Percentiles rank a stretch among this genome's conserved stretches.
phyloP scores from a whole-genome alignment of 306 rosid species.

The Medicago ruthenica region DNA sequence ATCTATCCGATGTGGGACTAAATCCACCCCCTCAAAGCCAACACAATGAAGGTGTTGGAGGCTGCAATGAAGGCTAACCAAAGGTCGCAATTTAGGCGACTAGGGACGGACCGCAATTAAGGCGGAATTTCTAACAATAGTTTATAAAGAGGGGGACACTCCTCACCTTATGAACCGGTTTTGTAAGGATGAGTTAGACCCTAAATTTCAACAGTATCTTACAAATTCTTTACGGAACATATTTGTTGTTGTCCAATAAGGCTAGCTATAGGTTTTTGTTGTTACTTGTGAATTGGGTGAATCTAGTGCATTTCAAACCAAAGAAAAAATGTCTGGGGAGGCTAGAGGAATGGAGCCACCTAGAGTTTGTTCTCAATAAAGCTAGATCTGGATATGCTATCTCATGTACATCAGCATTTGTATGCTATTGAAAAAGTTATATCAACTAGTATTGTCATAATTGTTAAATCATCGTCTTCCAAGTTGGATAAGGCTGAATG shows the following conservation, averaged over 20 bases:
- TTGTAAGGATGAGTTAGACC: no score
- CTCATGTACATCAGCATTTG: slow-evolving; percentile 30
- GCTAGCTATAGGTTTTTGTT: slow-evolving; percentile 2
- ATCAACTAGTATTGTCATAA: slow-evolving; percentile 18
- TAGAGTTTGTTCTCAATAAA: slow-evolving; percentile 25
- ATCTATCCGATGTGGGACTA: no score
- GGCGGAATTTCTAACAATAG: no score
- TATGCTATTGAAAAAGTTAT: slow-evolving; percentile 25
- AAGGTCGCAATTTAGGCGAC: no score
- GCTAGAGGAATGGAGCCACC: slow-evolving; percentile 25
- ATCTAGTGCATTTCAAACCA: slow-evolving; percentile 38
- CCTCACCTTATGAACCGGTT: no score
- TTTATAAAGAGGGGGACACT: no score
- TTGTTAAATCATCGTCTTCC: slow-evolving; percentile 23
- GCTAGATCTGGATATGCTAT: slow-evolving; percentile 35
- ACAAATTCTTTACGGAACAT: background rate
- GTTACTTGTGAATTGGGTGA: slow-evolving; percentile 39
- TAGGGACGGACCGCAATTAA: no score
- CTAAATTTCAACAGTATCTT: no score
- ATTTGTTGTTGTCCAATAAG: slow-evolving; percentile 21
- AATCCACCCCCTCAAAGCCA: no score
- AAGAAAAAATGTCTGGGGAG: slow-evolving; percentile 25
- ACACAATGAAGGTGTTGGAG: no score
- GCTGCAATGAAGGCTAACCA: no score
- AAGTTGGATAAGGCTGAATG: slow-evolving; percentile 35